Evolutionary conservation across 1,284 basidiomycete genomes (phyloP), one percentile per base, ranked within the genome.

Genomic region (Phellinidium pouzarii): DNA sequence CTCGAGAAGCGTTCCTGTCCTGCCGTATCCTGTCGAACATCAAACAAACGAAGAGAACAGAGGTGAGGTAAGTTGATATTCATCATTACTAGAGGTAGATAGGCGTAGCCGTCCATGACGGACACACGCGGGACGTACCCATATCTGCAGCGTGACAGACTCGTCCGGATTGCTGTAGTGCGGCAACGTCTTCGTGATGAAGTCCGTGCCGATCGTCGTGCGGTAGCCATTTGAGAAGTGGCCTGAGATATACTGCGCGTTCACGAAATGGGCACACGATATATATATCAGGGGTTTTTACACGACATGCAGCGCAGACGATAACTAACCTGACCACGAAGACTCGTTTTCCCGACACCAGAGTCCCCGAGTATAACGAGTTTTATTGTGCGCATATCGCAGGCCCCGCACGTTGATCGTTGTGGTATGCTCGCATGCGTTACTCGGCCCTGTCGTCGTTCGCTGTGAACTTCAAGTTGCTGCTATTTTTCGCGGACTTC

Each of bases 121-220:
- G 46, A 52, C 52, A 45, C 50, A 20, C 51, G 0, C 12, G 54
- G 51, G 57, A 74, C 72, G 59, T 60, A 85, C 87, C 89, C 89
- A 92, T 57, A 91, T 87, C 64, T 90, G 85, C 58, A 91, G 69
- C 6, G 77, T 77, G 4, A 88, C 75, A 1, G 70, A 65, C 58
- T 85, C 75, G 2, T 71, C 74, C 41, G 72, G 69, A 45, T 71
- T 71, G 8, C 62, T 73, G 49, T 81, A 75, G 63, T 84, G 80
- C 1, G 82, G 78, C 9, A 88, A 60, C 0, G 77, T 79, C 65
- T 87, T 89, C 0, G 81, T 77, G 44, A 89, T 83, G 55, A 91
- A 92, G 67, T 92, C 89, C 19, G 85, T 83, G 12, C 88, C 89
- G 48, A 92, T 91, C 2, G 89, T 91, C 3, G 88, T 84, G 52